Evolutionary conservation across 805 yeast species (phyloP), one percentile per base, ranked within the genome.

Genomic region (Starmerella roubikii): DNA sequence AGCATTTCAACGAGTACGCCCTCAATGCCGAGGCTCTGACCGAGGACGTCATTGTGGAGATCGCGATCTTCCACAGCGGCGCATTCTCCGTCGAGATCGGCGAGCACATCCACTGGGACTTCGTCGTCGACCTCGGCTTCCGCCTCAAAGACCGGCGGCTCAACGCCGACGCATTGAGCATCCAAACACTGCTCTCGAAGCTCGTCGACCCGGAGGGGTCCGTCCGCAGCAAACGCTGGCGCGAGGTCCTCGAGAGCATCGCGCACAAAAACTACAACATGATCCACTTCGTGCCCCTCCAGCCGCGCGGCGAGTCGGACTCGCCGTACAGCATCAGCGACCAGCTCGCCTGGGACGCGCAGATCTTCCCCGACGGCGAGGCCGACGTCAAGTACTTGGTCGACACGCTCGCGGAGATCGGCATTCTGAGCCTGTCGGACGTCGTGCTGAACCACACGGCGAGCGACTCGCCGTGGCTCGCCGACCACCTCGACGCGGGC

Each of bases 401-500:
- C 3, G 37, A 57, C 1, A 50, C 55, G 7, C 59, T 79, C 52
- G 49, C 61, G 17, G 61, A 76, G 20, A 66, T 78, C 49, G 71
- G 71, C 4, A 67, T 88, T 42, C 64, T 88, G 30, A 69, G 94
- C 0, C 64, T 88, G 62, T 83, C 95, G 1, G 98, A 88, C 58
- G 78, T 91, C 23, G 97, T 88, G 2, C 76, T 85, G 68, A 88
- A 88, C 56, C 98, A 88, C 55, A 88, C 97, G 0, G 95, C 97
- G 2, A 69, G 82, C 55, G 83, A 88, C 59, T 84, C 97, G 0
- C 58, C 53, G 0, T 88, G 98, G 98, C 59, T 91, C 25, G 61
- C 71, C 31, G 79, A 76, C 2, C 85, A 82, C 50, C 96, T 97
- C 0, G 95, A 86, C 18, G 74, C 81, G 2, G 97, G 97, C 9